phyloP scores from a whole-genome alignment of 257 asterid species.

The Solanum rostratum region DNA sequence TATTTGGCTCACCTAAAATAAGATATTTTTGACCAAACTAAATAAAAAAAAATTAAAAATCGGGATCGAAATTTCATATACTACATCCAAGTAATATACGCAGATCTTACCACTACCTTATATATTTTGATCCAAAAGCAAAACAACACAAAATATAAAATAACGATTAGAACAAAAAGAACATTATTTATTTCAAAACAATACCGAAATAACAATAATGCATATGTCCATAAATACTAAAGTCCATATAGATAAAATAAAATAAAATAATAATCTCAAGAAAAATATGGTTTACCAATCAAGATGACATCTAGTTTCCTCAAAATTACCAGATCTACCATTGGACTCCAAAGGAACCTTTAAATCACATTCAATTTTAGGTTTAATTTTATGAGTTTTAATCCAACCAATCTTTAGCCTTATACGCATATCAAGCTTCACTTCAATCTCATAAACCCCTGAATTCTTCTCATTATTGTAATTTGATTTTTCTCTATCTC shows the following conservation, averaged over 20 bases:
- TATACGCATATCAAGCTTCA: constrained; percentile 38
- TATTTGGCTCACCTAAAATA: neutral
- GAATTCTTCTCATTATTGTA: constrained; percentile 10
- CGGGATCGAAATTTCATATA: no score
- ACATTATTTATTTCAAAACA: constrained; percentile 16
- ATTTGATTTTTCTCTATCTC: constrained; percentile 29
- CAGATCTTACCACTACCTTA: no score
- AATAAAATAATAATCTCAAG: neutral
- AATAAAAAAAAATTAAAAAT: no score
- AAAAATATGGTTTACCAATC: constrained; percentile 47
- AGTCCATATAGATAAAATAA: neutral
- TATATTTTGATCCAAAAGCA: no score
- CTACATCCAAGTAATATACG: no score
- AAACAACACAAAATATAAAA: no score
- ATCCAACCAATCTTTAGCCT: constrained; percentile 37
- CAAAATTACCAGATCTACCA: constrained; percentile 25
- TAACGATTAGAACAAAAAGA: no score
- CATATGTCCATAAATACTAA: neutral
- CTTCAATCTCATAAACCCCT: constrained; percentile 32
- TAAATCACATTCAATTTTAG: constrained; percentile 62
- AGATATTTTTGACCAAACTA: no score
- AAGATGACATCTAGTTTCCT: constrained; percentile 37
- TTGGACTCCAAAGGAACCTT: constrained; percentile 41
- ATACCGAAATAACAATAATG: neutral
- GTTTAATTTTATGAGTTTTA: constrained; percentile 42